Conservation (phyloP, 305 asterid genomes). For the Stenogyne calaminthoides region DNA sequence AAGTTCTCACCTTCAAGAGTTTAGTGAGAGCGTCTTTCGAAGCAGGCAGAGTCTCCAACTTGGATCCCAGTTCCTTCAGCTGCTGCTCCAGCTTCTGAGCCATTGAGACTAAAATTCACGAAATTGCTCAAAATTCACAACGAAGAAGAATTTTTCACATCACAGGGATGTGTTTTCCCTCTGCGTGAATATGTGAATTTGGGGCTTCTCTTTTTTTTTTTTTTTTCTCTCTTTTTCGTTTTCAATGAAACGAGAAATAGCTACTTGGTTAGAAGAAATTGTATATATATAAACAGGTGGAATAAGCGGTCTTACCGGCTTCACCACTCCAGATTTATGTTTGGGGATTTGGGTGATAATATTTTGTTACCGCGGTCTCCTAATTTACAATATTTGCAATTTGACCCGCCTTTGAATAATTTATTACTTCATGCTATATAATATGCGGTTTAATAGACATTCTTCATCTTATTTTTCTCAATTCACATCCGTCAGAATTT, state of each 20-base stretch:
- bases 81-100: constrained; percentile 74
- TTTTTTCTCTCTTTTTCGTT: constrained; percentile 28
- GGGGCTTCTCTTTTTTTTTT: constrained; percentile 31
- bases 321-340: constrained; percentile 34
- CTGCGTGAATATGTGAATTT: constrained; percentile 33
- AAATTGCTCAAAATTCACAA: constrained; percentile 32
- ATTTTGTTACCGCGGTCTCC: constrained; percentile 24
- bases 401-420: background rate
- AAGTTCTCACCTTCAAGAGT: constrained; percentile 64
- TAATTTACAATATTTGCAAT: constrained; percentile 31
- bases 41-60: constrained; percentile 69
- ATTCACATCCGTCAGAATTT: background rate
- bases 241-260: constrained; percentile 38
- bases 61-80: constrained; percentile 84
- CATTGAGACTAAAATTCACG: constrained; percentile 40
- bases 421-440: too few species aligned
- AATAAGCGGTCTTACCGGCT: constrained; percentile 27
- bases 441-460: too few species aligned
- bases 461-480: background rate
- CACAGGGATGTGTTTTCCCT: constrained; percentile 31
- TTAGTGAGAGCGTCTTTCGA: constrained; percentile 80
- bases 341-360: constrained; percentile 16
- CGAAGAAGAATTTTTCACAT: constrained; percentile 19
- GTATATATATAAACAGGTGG: background rate
- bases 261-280: constrained; percentile 19